Conservation (phyloP, 345 rosid species). For the Hibiscus mutabilis region DNA sequence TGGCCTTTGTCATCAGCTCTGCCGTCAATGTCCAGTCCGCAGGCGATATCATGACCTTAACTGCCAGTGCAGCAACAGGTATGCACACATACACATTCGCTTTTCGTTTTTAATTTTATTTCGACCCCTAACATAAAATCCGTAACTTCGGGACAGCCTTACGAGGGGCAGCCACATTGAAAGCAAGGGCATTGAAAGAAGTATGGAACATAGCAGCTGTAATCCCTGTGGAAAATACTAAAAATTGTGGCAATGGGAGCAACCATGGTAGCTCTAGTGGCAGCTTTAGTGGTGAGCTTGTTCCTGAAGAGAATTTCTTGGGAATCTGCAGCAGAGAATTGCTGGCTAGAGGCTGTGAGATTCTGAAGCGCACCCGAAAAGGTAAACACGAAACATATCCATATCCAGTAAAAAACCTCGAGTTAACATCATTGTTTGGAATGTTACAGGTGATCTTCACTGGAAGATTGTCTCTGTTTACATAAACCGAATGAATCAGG, state of each 20-base stretch:
- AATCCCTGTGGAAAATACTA: constrained; percentile 63
- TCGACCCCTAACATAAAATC: too few species aligned
- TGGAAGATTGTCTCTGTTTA: constrained; percentile 94
- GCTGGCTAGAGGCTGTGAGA: constrained; percentile 88
- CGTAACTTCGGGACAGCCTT: constrained; percentile 31
- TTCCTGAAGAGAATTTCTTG: constrained; percentile 82
- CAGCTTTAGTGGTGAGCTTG: constrained; percentile 74
- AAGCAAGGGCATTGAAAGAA: constrained; percentile 78
- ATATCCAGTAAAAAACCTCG: background rate
- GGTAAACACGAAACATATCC: constrained; percentile 32
- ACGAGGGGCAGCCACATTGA: constrained; percentile 83
- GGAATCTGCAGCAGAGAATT: constrained; percentile 79
- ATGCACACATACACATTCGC: background rate
- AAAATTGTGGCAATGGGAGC: constrained; percentile 37
- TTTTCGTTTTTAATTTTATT: too few species aligned
- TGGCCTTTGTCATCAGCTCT: constrained; percentile 69
- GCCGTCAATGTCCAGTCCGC: constrained; percentile 80
- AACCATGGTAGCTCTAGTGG: constrained; percentile 63
- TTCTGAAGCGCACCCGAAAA: constrained; percentile 91
- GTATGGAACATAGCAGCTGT: constrained; percentile 95
- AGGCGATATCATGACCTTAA: constrained; percentile 79
- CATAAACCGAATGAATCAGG: constrained; percentile 77
- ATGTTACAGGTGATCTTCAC: constrained; percentile 82
- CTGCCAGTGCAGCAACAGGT: constrained; percentile 94
- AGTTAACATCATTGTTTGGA: constrained; percentile 10